Evolutionary conservation across 169 alveolate genomes (phyloP).

Genomic region (Cryptosporidium sp.): DNA sequence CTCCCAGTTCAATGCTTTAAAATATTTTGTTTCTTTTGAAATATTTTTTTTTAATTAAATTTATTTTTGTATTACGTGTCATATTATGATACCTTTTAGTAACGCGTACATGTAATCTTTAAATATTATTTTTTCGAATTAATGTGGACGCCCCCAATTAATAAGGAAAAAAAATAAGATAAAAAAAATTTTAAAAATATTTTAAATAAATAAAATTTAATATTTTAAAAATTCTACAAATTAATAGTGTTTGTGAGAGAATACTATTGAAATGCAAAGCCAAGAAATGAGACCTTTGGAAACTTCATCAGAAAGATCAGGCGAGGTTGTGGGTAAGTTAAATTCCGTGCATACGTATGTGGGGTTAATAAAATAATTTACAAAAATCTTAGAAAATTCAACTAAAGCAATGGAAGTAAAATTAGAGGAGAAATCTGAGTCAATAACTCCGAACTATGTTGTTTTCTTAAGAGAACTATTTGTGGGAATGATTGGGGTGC

Average conservation of each 20-base stretch:
- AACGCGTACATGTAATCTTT: constrained; percentile 70
- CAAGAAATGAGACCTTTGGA: constrained; percentile 27
- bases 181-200: constrained; percentile 4
- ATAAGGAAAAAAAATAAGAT: neutral
- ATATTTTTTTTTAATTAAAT: neutral
- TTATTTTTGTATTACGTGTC: constrained; percentile 42
- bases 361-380: neutral
- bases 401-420: neutral
- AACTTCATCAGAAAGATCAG: neutral
- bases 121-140: constrained; percentile 21
- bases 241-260: neutral
- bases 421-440: neutral
- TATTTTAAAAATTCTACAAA: neutral
- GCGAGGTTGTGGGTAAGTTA: constrained; percentile 34
- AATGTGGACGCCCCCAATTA: constrained; percentile 62
- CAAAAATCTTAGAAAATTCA: neutral
- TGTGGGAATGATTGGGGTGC: constrained; percentile 65
- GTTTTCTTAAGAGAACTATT: constrained; percentile 49
- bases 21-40: neutral
- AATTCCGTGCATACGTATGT: neutral
- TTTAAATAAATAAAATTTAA: neutral
- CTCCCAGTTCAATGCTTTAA: neutral
- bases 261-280: neutral
- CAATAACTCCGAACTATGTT: constrained; percentile 16
- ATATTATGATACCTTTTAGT: constrained; percentile 46